These are phyloP conservation scores for Neurospora terricola DNA, from an alignment of 495 filamentous ascomycete genomes.

Conservation along the genomic window DNA sequence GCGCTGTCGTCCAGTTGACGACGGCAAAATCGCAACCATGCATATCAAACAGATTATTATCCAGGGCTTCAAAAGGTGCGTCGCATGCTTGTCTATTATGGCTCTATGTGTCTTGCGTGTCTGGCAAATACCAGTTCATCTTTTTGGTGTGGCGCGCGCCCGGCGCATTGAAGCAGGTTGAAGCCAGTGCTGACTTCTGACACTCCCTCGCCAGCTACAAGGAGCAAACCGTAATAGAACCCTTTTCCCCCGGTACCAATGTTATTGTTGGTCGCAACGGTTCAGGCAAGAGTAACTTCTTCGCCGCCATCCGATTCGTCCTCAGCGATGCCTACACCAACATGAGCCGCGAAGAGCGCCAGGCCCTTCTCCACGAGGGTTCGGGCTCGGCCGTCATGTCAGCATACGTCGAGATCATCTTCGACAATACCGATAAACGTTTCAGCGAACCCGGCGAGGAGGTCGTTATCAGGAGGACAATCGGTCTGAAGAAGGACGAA, in stretches of 20 bases:
- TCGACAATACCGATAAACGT: conserved; percentile 93
- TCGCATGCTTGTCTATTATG: background rate
- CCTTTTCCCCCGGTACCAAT: conserved; percentile 96
- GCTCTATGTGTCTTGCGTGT: background rate
- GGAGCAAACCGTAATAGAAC: conserved; percentile 96
- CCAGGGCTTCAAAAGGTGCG: conserved; percentile 97
- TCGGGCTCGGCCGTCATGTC: conserved; percentile 97
- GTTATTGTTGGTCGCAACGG: conserved; percentile 99
- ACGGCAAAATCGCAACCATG: conserved; percentile 49
- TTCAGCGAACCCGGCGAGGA: conserved; percentile 92
- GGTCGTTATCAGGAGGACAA: conserved; percentile 81
- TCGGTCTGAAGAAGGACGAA: conserved; percentile 96
- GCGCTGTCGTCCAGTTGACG: conserved; percentile 20
- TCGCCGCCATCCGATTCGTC: conserved; percentile 96
- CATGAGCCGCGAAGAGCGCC: conserved; percentile 91
- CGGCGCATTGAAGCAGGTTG: background rate
- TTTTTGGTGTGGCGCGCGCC: background rate
- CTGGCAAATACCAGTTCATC: background rate
- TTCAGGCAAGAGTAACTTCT: conserved; percentile 99
- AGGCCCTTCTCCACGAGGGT: conserved; percentile 91
- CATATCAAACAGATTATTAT: conserved; percentile 99
- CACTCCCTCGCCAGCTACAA: conserved; percentile 63
- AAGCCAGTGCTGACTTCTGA: conserved; percentile 10
- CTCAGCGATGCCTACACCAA: conserved; percentile 96
- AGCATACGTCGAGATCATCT: conserved; percentile 96